Base-by-base conservation (phyloP, 352 stramenopile species). In the Globisporangium paroecandrum region DNA sequence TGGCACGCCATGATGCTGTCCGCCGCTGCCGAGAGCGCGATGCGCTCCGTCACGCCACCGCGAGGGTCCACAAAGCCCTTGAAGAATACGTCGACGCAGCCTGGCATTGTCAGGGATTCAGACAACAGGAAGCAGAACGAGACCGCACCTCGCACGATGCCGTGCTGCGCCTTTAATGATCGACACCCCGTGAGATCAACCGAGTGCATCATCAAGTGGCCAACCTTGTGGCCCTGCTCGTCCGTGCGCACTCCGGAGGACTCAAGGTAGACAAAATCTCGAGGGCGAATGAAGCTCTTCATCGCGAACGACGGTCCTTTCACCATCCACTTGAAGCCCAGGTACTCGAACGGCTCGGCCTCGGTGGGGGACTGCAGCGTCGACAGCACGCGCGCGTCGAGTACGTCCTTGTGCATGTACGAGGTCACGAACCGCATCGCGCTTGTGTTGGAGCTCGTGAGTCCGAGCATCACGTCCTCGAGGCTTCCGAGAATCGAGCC, bases 101-200 rank as follows among this genome's bases (percentile, higher is more conserved):
- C 68, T 2, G 32, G 57, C 0, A 54, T 43, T 8, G 10, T 2
- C 24, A 32, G 15, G n/a, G 36, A 65, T 29, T 81, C 72, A 20
- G 69, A 69, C 34, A 81, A 81, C 10, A 81, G 49, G 47, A 74
- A 69, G 43, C 72, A 75, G 55, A 78, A 77, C 43, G 75, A 81
- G 4, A 81, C 62, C 54, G 66, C 63, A 34, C 66, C 75, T 7
- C 75, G 75, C 13, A 81, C 72, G 59, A 81, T 69, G 18, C 62
- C 65, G n/a, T 64, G 67, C 24, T 71, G 58, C 0, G 60, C 9
- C 9, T 56, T 66, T 4, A 81, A 32, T 1, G 69, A 60, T 0
- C 65, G 67, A 29, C 64, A 73, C n/a, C 46, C 51, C 15, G 66
- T 34, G 20, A 82, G 57, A 12, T 76, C 71, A 25, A 82, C 64